phyloP scores from a whole-genome alignment of 345 rosid genomes.

The Eucalyptus paniculata region DNA sequence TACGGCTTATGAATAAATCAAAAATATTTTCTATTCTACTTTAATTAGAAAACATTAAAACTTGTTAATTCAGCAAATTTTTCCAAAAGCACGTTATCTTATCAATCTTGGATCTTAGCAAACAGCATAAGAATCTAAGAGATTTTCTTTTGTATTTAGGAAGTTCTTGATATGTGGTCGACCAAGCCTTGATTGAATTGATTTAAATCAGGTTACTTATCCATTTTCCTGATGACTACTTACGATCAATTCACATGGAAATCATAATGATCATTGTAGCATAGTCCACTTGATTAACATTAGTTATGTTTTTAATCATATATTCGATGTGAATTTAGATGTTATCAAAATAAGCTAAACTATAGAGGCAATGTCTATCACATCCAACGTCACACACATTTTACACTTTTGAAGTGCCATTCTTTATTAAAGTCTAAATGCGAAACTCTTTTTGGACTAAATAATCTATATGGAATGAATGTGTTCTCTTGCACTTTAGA shows the following conservation, averaged over 20 bases:
- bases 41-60: too few species aligned
- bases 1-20: background rate
- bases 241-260: too few species aligned
- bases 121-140: background rate
- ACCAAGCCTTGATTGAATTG: background rate
- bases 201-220: background rate
- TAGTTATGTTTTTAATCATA: background rate
- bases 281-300: background rate
- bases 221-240: background rate
- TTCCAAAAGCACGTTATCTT: too few species aligned
- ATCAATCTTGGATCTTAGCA: background rate
- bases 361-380: background rate
- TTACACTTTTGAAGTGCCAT: background rate
- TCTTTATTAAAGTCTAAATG: background rate
- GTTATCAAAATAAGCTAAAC: background rate
- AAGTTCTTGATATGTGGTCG: background rate
- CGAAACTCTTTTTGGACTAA: background rate
- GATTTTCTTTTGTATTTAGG: background rate
- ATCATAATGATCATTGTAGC: background rate
- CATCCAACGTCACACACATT: rapidly evolving
- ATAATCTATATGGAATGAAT: background rate
- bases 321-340: background rate
- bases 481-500: background rate
- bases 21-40: too few species aligned
- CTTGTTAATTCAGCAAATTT: background rate